Base-by-base conservation (phyloP, 768 basidiomycete species). In the Phanerodontia chrysosporium region DNA sequence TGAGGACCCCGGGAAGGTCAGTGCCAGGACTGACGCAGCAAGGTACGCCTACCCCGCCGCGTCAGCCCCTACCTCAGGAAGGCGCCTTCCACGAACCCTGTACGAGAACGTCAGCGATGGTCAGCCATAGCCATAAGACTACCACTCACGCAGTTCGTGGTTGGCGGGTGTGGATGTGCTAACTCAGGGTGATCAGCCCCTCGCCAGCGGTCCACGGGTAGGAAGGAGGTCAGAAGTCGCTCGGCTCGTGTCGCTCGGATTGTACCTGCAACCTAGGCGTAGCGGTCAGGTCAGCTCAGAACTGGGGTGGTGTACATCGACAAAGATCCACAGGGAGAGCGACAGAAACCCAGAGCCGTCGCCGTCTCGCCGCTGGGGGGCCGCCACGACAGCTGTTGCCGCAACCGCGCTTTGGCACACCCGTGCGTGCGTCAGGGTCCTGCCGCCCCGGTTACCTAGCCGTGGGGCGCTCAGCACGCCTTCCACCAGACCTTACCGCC, bases 1-100 rank as follows among this genome's bases (percentile, higher is more conserved):
- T 48, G 46, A 39, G 48, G 56, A 57, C 56, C 56, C 28, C 56
- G 56, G 27, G 48, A 57, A 57, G 56, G 56, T 57, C 56, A 42
- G 56, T 45, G 46, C 56, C 39, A 49, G 56, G 56, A 49, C 56
- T 9, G 51, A 3, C 9, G 12, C 30, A 29, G 21, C 10, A 14
- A 35, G 39, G 30, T 9, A 9, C 30, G 13, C 35, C 4, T 21
- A 21, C 16, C 52, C 14, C 52, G 21, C 52, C n/a, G 35, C 22
- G 14, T 16, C 36, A 1, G 35, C n/a, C 52, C 52, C 24, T 53
- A 21, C 52, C 36, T 28, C 52, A 53, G 52, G 51, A 53, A 42
- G 52, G 30, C 30, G 30, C 52, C 36, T 22, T 36, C 35, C 32
- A 16, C 35, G 32, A 35, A 42, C 35, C 36, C 52, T 53, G 32